Conservation (phyloP, 2,329 filamentous ascomycete genomes). For the Paecilomyces sp. region DNA sequence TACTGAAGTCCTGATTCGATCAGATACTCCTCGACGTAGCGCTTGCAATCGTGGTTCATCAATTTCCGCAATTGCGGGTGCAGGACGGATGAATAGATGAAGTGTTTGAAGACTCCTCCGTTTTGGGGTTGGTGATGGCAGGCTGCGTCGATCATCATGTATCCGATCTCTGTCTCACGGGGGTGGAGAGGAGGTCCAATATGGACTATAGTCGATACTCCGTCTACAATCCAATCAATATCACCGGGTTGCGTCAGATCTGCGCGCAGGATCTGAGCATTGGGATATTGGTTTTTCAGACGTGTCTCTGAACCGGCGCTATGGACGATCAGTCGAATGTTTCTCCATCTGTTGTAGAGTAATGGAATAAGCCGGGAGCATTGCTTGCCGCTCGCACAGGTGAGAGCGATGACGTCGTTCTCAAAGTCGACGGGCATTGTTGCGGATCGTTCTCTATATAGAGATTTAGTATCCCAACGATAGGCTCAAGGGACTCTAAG, state of each 20-base stretch:
- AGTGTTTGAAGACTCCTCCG: constrained; percentile 21
- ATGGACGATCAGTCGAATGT: constrained; percentile 26
- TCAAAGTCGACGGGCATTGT: constrained; percentile 7
- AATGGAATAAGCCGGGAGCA: constrained; percentile 25
- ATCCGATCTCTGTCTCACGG: constrained; percentile 24
- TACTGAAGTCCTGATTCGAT: constrained; percentile 25
- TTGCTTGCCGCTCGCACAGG: constrained; percentile 33
- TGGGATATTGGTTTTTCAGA: constrained; percentile 21
- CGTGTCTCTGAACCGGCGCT: constrained; percentile 17
- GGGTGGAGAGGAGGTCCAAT: constrained; percentile 29
- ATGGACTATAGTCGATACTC: constrained; percentile 23
- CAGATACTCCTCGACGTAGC: constrained; percentile 27
- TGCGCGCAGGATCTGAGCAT: constrained; percentile 23
- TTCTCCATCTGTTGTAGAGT: constrained; percentile 21
- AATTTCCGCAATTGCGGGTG: constrained; percentile 25
- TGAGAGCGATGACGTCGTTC: constrained; percentile 29
- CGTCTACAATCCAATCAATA: constrained; percentile 16
- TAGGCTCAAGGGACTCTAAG: no score
- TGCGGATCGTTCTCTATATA: not conserved
- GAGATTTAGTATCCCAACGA: no score
- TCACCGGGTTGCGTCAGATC: constrained; percentile 18
- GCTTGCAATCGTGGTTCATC: constrained; percentile 30
- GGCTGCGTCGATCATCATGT: constrained; percentile 31
- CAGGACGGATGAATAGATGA: constrained; percentile 27
- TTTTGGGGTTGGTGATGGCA: constrained; percentile 10